A percentile compares a stretch with the other conserved stretches of the same genome.
phyloP scores from a whole-genome alignment of 2,329 filamentous ascomycete genomes.

The Fusarium sp. region DNA sequence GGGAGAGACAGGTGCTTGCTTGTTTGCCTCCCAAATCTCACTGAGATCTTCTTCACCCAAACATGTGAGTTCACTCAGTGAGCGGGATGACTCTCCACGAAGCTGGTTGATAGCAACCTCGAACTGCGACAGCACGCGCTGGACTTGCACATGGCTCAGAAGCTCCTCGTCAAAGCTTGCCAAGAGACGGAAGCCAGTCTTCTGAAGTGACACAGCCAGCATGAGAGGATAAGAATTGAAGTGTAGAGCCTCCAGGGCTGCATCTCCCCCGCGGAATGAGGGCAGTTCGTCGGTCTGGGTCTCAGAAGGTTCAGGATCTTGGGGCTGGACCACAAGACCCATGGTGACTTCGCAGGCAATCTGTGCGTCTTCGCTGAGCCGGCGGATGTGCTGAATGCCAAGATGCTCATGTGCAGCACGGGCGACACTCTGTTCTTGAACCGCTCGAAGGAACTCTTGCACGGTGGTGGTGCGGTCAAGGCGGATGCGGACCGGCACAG shows the following conservation, averaged over 20 bases:
- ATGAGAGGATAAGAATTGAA: slow-evolving; percentile 72
- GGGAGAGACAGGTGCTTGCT: slow-evolving; percentile 37
- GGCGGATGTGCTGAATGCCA: slow-evolving; percentile 54
- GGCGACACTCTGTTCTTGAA: slow-evolving; percentile 49
- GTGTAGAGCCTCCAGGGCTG: slow-evolving; percentile 69
- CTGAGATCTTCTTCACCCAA: slow-evolving; percentile 54
- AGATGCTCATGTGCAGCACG: slow-evolving; percentile 50
- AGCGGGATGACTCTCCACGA: slow-evolving; percentile 53
- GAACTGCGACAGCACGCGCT: slow-evolving; percentile 66
- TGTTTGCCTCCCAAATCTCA: slow-evolving; percentile 52
- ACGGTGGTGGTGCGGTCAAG: slow-evolving; percentile 42
- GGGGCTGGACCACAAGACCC: slow-evolving; percentile 62
- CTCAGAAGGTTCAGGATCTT: slow-evolving; percentile 50
- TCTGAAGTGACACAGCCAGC: slow-evolving; percentile 70
- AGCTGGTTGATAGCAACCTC: slow-evolving; percentile 64
- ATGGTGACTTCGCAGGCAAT: slow-evolving; percentile 68
- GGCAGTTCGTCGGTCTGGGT: slow-evolving; percentile 48
- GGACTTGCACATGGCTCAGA: slow-evolving; percentile 64
- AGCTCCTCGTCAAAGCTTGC: slow-evolving; percentile 73
- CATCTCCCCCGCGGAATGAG: slow-evolving; percentile 65
- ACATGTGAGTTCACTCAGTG: slow-evolving; percentile 54
- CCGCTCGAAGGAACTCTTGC: slow-evolving; percentile 42
- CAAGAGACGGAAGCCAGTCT: slow-evolving; percentile 67
- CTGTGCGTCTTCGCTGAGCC: slow-evolving; percentile 63
- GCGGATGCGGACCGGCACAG: slow-evolving; percentile 44